These are phyloP conservation scores for Apiospora koreana DNA, from an alignment of 2,329 filamentous ascomycete genomes.

Conservation along the genomic window DNA sequence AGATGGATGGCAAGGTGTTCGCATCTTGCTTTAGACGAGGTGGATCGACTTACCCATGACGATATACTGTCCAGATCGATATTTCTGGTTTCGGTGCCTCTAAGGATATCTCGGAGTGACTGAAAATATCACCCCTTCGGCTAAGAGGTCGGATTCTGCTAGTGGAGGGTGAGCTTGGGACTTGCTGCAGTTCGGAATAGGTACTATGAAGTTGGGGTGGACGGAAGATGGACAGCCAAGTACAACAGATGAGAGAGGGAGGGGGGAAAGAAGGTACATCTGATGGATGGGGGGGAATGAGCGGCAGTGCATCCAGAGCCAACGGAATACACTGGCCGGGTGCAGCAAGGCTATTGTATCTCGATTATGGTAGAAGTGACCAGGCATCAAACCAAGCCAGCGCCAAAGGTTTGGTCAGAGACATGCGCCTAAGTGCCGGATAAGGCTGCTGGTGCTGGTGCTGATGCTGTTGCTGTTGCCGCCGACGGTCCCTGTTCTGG, in stretches of 20 bases:
- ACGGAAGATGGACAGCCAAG: conserved; percentile 5
- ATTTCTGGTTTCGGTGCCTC: neutral
- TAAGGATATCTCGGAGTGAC: conserved; percentile 4
- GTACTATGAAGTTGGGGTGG: conserved; percentile 15
- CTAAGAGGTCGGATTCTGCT: conserved; percentile 6
- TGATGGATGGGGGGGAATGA: neutral
- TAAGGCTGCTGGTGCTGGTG: conserved; percentile 1
- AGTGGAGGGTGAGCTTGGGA: conserved; percentile 6
- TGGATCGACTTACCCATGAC: conserved; percentile 11
- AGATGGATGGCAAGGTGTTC: conserved; percentile 4
- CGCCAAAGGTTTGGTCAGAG: conserved; percentile 1
- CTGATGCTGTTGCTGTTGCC: neutral
- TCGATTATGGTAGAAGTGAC: neutral
- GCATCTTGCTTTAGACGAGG: conserved; percentile 2
- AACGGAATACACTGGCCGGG: conserved; percentile 2
- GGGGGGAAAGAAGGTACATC: neutral
- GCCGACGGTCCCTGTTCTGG: neutral
- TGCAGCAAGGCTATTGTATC: conserved; percentile 9
- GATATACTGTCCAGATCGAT: conserved; percentile 8
- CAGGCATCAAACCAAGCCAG: conserved; percentile 1
- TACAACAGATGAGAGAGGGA: conserved; percentile 9
- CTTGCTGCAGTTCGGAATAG: neutral
- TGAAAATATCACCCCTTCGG: conserved; percentile 7
- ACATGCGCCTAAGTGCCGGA: conserved; percentile 9
- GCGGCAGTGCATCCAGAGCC: conserved; percentile 10